These are phyloP conservation scores for Lunularia cruciata DNA, from an alignment of 225 moss, liverwort and hornwort genomes.

Conservation along the genomic window DNA sequence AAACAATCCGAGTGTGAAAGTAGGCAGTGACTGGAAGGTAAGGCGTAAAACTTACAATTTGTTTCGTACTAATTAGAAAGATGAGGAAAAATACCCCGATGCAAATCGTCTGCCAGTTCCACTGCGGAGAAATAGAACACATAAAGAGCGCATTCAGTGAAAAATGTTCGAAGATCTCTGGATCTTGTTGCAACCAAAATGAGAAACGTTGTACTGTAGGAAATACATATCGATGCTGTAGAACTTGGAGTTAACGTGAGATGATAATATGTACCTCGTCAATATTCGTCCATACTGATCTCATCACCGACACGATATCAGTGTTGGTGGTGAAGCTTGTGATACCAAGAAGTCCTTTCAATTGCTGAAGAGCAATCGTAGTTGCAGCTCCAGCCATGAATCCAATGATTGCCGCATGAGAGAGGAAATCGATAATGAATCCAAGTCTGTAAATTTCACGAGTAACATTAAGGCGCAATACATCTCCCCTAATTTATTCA, in stretches of 20 bases:
- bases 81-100: slow-evolving; percentile 55
- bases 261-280: slow-evolving; percentile 43
- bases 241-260: background rate
- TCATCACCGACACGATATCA: slow-evolving; percentile 65
- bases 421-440: slow-evolving; percentile 78
- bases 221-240: background rate
- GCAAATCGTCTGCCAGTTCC: slow-evolving; percentile 70
- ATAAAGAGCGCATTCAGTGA: background rate
- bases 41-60: slow-evolving; percentile 44
- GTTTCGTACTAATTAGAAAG: slow-evolving; percentile 43
- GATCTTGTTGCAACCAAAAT: background rate
- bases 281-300: slow-evolving; percentile 39
- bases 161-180: too few species aligned
- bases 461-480: background rate
- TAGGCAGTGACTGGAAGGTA: too few species aligned
- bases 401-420: slow-evolving; percentile 79
- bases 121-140: slow-evolving; percentile 49
- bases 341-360: slow-evolving; percentile 68
- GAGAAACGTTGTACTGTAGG: too few species aligned
- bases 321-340: slow-evolving; percentile 65
- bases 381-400: slow-evolving; percentile 93
- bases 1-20: background rate
- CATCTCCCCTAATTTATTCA: background rate
- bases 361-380: slow-evolving; percentile 79
- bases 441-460: slow-evolving; percentile 50